These are phyloP conservation scores for Komagataea norvegica DNA, from an alignment of 1,139 yeast genomes.

Conservation along the genomic window DNA sequence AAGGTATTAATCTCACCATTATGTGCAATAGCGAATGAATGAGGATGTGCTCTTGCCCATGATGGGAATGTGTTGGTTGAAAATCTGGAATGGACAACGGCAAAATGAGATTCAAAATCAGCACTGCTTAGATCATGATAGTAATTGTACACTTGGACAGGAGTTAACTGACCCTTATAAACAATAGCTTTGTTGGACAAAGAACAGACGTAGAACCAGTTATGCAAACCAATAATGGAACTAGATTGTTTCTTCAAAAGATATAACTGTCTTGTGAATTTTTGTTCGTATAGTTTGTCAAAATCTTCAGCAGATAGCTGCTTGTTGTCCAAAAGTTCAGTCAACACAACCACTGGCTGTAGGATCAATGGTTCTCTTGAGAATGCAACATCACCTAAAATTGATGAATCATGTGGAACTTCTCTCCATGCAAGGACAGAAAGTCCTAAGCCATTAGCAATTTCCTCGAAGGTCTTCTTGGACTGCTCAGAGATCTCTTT, in stretches of 20 bases:
- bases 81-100: conserved; percentile 94
- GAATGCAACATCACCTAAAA: conserved; percentile 90
- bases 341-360: conserved; percentile 81
- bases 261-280: conserved; percentile 79
- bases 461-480: conserved; percentile 69
- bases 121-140: conserved; percentile 90
- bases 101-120: conserved; percentile 92
- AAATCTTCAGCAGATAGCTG: conserved; percentile 46
- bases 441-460: conserved; percentile 73
- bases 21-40: conserved; percentile 57
- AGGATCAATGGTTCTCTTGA: conserved; percentile 88
- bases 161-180: conserved; percentile 96
- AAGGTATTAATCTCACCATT: conserved; percentile 97
- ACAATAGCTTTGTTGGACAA: conserved; percentile 85
- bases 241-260: conserved; percentile 86
- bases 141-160: conserved; percentile 91
- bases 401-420: conserved; percentile 92
- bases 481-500: conserved; percentile 57
- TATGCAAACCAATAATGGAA: conserved; percentile 86
- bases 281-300: conserved; percentile 51
- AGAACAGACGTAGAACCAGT: conserved; percentile 97
- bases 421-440: conserved; percentile 90
- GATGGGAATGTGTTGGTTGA: conserved; percentile 98
- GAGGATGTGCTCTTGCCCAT: conserved; percentile 99
- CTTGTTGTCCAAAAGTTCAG: conserved; percentile 45